These are phyloP conservation scores for Euphorbia neoarborescens DNA, from an alignment of 441 rosid species.

Conservation along the genomic window DNA sequence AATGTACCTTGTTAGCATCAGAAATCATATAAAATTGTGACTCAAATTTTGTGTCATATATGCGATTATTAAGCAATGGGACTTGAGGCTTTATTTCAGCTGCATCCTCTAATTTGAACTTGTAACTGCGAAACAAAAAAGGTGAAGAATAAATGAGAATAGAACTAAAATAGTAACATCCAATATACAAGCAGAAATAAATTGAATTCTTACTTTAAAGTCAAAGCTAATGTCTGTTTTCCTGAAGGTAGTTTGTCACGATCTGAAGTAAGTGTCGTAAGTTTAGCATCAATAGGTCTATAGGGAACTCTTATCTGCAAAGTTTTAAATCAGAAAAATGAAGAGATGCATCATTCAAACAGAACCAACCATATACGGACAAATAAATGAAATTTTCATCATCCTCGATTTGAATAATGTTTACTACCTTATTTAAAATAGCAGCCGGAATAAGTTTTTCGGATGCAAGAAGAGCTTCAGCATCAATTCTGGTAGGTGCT, in stretches of 20 bases:
- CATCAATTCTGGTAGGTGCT: conserved; percentile 77
- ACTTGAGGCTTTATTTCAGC: conserved; percentile 78
- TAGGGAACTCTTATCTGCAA: conserved; percentile 73
- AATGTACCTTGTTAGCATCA: conserved; percentile 76
- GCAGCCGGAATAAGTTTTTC: conserved; percentile 76
- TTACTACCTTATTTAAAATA: conserved; percentile 58
- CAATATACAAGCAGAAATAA: conserved; percentile 14
- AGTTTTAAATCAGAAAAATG: conserved; percentile 13
- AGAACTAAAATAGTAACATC: conserved; percentile 13
- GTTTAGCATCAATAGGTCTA: conserved; percentile 76
- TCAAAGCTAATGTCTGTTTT: conserved; percentile 79
- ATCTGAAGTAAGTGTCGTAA: conserved; percentile 50
- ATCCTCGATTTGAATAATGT: conserved; percentile 4
- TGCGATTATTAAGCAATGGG: conserved; percentile 86
- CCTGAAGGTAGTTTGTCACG: conserved; percentile 94
- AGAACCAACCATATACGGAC: conserved; percentile 6
- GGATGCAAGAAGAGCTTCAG: conserved; percentile 65
- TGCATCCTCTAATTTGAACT: conserved; percentile 88
- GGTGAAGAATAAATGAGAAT: conserved; percentile 9
- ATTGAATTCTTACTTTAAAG: conserved; percentile 54
- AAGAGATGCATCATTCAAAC: conserved; percentile 12
- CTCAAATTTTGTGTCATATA: conserved; percentile 94
- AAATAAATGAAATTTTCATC: conserved; percentile 8
- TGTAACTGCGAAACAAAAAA: conserved; percentile 55
- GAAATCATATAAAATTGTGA: conserved; percentile 94